Conservation (phyloP, 2,329 filamentous ascomycete species). For the Alternaria consortialis region DNA sequence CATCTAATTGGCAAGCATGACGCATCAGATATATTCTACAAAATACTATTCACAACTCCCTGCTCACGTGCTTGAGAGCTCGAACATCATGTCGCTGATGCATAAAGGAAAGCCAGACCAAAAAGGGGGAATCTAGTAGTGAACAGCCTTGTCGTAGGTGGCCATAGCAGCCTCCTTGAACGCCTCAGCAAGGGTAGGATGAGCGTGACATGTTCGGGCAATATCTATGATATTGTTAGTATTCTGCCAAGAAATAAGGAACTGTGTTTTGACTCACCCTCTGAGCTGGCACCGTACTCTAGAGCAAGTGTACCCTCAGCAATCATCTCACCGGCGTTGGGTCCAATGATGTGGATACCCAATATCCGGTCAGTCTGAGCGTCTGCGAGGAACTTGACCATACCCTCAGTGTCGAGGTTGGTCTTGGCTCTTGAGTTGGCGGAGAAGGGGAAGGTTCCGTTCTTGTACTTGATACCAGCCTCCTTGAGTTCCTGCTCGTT, state of each 20-base stretch:
- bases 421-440: constrained; percentile 99
- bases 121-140: constrained; percentile 69
- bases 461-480: constrained; percentile 87
- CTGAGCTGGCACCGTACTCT: constrained; percentile 94
- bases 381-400: constrained; percentile 97
- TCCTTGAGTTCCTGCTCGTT: constrained; percentile 96
- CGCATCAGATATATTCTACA: constrained; percentile 51
- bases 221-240: constrained; percentile 43
- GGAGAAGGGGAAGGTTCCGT: constrained; percentile 95
- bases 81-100: constrained; percentile 48
- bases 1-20: constrained; percentile 37
- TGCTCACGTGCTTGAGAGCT: constrained; percentile 40
- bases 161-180: constrained; percentile 99
- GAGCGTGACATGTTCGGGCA: constrained; percentile 88
- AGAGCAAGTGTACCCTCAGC: constrained; percentile 94
- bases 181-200: constrained; percentile 93
- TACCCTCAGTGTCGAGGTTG: constrained; percentile 92
- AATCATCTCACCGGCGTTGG: constrained; percentile 99
- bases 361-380: constrained; percentile 95
- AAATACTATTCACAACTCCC: constrained; percentile 53
- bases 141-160: constrained; percentile 93
- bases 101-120: constrained; percentile 39
- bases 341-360: constrained; percentile 94
- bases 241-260: neutral
- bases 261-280: constrained; percentile 70